A percentile compares a stretch with the other conserved stretches of the same genome.
Conservation (phyloP, 2,329 filamentous ascomycete genomes). For the Calonectria pteridis region DNA sequence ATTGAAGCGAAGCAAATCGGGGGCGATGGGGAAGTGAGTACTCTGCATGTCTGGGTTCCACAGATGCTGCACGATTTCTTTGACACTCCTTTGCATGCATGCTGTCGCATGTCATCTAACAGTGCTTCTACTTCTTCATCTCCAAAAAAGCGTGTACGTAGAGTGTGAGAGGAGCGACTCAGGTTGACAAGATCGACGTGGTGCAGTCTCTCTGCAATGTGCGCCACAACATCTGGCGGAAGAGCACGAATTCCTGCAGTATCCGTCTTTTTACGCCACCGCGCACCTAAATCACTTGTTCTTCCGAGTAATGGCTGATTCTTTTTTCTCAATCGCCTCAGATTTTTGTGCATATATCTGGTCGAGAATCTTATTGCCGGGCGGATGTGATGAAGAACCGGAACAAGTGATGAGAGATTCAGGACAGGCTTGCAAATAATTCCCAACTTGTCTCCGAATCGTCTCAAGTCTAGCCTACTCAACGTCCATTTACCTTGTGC, state of each 20-base stretch:
- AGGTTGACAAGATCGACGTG: background rate
- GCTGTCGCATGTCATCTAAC: background rate
- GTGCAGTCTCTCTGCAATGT: background rate
- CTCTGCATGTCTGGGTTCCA: background rate
- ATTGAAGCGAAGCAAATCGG: no score
- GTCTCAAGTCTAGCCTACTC: no score
- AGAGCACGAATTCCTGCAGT: background rate
- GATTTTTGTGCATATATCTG: background rate
- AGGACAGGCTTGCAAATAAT: background rate
- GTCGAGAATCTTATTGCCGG: background rate
- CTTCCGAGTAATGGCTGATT: no score
- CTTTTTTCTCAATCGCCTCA: background rate
- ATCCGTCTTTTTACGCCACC: background rate
- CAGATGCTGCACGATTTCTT: background rate
- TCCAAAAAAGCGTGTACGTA: background rate
- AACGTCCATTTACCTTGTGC: background rate
- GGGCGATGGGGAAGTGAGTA: background rate
- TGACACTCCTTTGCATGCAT: background rate
- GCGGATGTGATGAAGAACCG: background rate
- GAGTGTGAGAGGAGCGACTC: background rate
- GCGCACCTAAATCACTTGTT: no score
- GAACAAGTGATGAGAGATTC: background rate
- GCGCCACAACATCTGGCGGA: background rate
- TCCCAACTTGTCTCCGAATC: no score
- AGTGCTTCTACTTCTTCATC: background rate